Evolutionary conservation across 495 filamentous ascomycete genomes (phyloP).

Genomic region (Hypomontagnella monticulosa): DNA sequence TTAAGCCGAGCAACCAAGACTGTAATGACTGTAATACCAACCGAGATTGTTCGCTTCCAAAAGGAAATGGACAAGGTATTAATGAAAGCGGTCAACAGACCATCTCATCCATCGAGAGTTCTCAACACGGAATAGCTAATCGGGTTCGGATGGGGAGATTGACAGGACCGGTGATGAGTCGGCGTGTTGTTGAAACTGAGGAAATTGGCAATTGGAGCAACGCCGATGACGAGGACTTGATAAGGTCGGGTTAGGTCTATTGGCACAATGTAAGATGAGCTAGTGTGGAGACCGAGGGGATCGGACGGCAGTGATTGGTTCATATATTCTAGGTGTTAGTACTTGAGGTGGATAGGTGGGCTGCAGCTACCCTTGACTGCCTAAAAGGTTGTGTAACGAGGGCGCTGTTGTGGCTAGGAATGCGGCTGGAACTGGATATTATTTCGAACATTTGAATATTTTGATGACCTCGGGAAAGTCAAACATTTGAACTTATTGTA

Average conservation of each 20-base stretch:
- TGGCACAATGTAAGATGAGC: slow-evolving; percentile 12
- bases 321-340: background rate
- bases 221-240: slow-evolving; percentile 30
- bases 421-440: background rate
- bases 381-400: background rate
- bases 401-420: background rate
- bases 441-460: too few relatives aligned
- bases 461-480: background rate
- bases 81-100: slow-evolving; percentile 23
- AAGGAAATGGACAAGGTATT: slow-evolving; percentile 7
- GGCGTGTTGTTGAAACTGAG: slow-evolving; percentile 2
- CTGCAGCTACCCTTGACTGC: slow-evolving; percentile 24
- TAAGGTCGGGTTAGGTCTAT: background rate
- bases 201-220: slow-evolving; percentile 1
- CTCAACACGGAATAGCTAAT: background rate
- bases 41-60: slow-evolving; percentile 1
- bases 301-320: background rate
- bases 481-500: background rate
- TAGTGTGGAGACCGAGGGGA: slow-evolving; percentile 20
- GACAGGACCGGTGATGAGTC: slow-evolving; percentile 3
- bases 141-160: background rate
- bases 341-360: slow-evolving; percentile 13
- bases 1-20: slow-evolving; percentile 11
- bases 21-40: slow-evolving; percentile 1
- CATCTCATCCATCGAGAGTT: slow-evolving; percentile 25